Conservation (phyloP, 768 basidiomycete species). For the Boletus insuetus region DNA sequence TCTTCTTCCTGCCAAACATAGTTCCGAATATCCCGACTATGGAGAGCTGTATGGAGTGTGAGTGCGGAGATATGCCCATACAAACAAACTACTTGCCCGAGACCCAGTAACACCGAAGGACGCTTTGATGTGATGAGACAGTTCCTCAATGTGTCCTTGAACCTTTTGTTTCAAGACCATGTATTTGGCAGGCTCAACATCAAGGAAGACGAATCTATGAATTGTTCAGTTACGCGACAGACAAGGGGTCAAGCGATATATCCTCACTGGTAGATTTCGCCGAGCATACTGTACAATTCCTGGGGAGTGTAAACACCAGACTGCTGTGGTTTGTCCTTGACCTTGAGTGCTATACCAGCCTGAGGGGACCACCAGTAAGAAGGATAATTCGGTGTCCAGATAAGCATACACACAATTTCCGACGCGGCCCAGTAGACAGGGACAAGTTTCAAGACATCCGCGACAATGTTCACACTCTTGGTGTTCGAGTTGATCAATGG, state of each 20-base stretch:
- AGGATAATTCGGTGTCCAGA: neutral
- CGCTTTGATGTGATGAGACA: conserved; percentile 56
- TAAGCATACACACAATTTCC: conserved; percentile 53
- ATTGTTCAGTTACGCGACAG: neutral
- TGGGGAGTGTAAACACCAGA: conserved; percentile 60
- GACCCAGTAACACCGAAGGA: conserved; percentile 42
- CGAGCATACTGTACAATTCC: conserved; percentile 61
- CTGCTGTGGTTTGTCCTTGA: conserved; percentile 54
- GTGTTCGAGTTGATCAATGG: conserved; percentile 53
- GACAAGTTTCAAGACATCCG: conserved; percentile 61
- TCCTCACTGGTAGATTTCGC: conserved; percentile 65
- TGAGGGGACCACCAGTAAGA: conserved; percentile 26
- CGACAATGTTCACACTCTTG: conserved; percentile 61
- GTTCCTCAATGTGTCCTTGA: conserved; percentile 48
- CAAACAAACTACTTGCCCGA: conserved; percentile 35
- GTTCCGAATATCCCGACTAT: conserved; percentile 44
- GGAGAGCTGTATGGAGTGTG: conserved; percentile 23
- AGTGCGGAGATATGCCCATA: neutral
- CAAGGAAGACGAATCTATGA: conserved; percentile 71
- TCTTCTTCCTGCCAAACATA: conserved; percentile 47
- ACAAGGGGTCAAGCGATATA: neutral
- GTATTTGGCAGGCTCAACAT: conserved; percentile 57
- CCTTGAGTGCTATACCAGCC: conserved; percentile 75
- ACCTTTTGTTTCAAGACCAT: conserved; percentile 54
- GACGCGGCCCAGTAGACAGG: conserved; percentile 69